Conservation (phyloP, 2,329 filamentous ascomycete genomes). For the Zymoseptoria passerinii region DNA sequence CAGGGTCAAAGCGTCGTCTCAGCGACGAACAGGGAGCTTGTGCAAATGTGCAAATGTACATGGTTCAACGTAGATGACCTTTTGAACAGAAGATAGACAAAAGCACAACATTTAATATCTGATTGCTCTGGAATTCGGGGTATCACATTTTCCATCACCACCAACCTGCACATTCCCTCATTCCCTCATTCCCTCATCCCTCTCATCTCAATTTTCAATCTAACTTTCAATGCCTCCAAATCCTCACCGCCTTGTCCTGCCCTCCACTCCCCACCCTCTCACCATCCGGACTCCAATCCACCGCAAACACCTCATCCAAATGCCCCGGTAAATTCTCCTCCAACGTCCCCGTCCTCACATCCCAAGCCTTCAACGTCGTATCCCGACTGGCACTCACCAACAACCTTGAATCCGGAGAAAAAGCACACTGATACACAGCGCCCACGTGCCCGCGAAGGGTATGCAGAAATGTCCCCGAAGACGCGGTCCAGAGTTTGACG, state of each 20-base stretch:
- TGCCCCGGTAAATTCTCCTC: slow-evolving; percentile 79
- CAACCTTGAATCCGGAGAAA: slow-evolving; percentile 84
- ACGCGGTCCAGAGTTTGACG: slow-evolving; percentile 84
- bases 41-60: not conserved
- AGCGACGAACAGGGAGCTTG: not conserved
- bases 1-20: not conserved
- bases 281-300: slow-evolving; percentile 92
- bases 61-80: too few species aligned
- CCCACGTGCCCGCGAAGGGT: slow-evolving; percentile 84
- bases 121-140: not conserved
- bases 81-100: not conserved
- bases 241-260: slow-evolving; percentile 70
- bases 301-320: slow-evolving; percentile 84
- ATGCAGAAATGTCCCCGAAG: slow-evolving; percentile 69
- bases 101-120: not conserved
- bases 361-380: slow-evolving; percentile 91
- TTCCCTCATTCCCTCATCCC: too few species aligned
- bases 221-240: slow-evolving; percentile 52
- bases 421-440: slow-evolving; percentile 85
- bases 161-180: too few species aligned
- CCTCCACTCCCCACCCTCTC: slow-evolving; percentile 83
- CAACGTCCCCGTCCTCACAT: slow-evolving; percentile 75
- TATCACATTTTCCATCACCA: not conserved
- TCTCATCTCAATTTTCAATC: too few species aligned
- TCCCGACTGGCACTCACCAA: slow-evolving; percentile 85